Percentiles rank a stretch among this genome's conserved stretches.
Evolutionary conservation across 2,329 filamentous ascomycete genomes (phyloP).

Genomic region (Chaetothyriales sp.): DNA sequence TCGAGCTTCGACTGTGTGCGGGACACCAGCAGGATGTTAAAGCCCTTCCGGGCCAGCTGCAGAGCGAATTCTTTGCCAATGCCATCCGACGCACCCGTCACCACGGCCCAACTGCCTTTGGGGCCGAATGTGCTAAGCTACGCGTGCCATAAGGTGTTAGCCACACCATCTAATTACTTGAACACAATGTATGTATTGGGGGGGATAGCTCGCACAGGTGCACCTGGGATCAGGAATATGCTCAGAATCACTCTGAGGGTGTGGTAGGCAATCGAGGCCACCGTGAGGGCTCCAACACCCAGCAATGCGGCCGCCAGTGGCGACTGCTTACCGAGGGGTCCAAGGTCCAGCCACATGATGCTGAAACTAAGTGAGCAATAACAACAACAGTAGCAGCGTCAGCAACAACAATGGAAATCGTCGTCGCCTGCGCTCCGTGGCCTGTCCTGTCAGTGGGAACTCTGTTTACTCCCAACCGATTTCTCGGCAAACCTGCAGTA

Average conservation of each 20-base stretch:
- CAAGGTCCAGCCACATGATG: constrained; percentile 11
- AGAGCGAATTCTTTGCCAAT: constrained; percentile 91
- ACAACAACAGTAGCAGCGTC: not conserved
- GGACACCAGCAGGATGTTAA: constrained; percentile 88
- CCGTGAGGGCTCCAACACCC: constrained; percentile 41
- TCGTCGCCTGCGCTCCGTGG: too few relatives aligned
- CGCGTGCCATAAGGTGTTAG: constrained; percentile 5
- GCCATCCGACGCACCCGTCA: constrained; percentile 91
- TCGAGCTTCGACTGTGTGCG: constrained; percentile 89
- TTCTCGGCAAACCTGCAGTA: too few relatives aligned
- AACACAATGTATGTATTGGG: not conserved
- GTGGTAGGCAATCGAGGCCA: constrained; percentile 42
- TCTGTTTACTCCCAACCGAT: too few relatives aligned
- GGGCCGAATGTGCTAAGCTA: constrained; percentile 82
- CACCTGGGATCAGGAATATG: constrained; percentile 49
- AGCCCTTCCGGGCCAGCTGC: constrained; percentile 79
- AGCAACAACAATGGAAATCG: too few relatives aligned
- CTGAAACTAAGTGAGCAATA: not conserved
- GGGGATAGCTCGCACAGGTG: constrained; percentile 26
- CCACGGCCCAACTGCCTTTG: constrained; percentile 81
- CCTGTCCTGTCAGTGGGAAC: too few relatives aligned
- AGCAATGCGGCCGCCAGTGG: constrained; percentile 20
- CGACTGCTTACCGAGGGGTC: constrained; percentile 12
- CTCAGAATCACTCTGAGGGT: constrained; percentile 49
- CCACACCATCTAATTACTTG: not conserved